Percentiles rank a stretch among this genome's conserved stretches.
Conservation (phyloP, 78 protist genomes). For the Kipferlia bialata region DNA sequence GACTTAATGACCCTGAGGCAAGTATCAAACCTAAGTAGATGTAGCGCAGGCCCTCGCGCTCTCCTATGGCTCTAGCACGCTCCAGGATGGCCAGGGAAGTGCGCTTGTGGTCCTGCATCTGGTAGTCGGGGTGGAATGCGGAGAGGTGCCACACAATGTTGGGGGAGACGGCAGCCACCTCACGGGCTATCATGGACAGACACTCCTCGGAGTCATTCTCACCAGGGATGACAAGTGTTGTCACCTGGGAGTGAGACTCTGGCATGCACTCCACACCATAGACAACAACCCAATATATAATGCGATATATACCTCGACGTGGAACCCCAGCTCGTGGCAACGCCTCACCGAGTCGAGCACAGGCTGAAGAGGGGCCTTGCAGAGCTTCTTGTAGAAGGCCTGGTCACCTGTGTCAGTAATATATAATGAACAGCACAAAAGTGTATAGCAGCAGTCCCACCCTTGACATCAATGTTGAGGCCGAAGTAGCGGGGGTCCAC, state of each 20-base stretch:
- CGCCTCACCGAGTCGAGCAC: conserved; percentile 28
- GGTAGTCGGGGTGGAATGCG: conserved; percentile 42
- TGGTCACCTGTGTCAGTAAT: too few relatives aligned
- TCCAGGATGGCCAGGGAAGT: conserved; percentile 27
- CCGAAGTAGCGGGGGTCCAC: conserved; percentile 22
- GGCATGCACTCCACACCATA: too few relatives aligned
- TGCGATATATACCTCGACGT: too few relatives aligned
- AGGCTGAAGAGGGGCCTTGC: conserved; percentile 35
- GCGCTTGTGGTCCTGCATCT: conserved; percentile 6
- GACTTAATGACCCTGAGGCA: too few relatives aligned
- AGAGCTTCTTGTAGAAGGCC: background rate
- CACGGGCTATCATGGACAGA: conserved; percentile 7
- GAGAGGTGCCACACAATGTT: conserved; percentile 33
- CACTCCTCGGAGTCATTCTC: conserved; percentile 37
- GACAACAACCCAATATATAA: too few relatives aligned
- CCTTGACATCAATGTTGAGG: conserved; percentile 47
- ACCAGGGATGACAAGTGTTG: conserved; percentile 44
- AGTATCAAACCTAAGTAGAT: conserved; percentile 38
- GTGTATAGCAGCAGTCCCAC: background rate
- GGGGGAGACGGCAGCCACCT: conserved; percentile 9
- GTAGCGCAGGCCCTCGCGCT: conserved; percentile 16
- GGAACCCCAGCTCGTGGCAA: conserved; percentile 22
- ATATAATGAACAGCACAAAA: conserved; percentile 3
- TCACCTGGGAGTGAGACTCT: too few relatives aligned
- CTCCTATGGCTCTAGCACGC: conserved; percentile 19